These are phyloP conservation scores for Colletotrichum sp. DNA, from an alignment of 2,329 filamentous ascomycete genomes.

Conservation along the genomic window DNA sequence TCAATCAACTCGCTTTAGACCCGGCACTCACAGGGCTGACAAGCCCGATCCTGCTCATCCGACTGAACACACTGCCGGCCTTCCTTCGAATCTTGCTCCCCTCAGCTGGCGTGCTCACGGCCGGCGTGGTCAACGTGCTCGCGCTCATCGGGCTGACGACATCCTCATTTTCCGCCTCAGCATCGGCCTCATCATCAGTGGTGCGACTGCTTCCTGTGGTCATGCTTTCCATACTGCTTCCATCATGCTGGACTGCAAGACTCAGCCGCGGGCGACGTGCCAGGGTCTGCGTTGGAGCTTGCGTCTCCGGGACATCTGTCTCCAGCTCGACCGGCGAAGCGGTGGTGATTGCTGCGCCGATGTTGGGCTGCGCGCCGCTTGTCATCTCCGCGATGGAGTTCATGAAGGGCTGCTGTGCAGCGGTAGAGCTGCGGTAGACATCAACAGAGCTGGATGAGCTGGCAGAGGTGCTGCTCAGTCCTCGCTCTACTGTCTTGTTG, in stretches of 20 bases:
- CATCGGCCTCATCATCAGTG: constrained; percentile 23
- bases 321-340: constrained; percentile 7
- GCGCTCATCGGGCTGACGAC: constrained; percentile 23
- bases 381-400: constrained; percentile 3
- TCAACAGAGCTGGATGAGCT: constrained; percentile 6
- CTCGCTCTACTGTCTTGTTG: neutral
- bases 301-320: neutral
- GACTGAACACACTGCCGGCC: constrained; percentile 16
- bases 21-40: constrained; percentile 7
- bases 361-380: neutral
- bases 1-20: neutral
- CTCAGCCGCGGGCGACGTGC: neutral
- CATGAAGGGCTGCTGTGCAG: neutral
- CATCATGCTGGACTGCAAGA: constrained; percentile 3
- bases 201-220: constrained; percentile 30
- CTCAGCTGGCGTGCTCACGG: neutral
- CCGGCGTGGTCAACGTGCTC: neutral
- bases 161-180: constrained; percentile 23
- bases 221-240: constrained; percentile 29
- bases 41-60: constrained; percentile 16
- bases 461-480: neutral
- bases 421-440: neutral
- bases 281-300: neutral
- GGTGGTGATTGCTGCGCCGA: neutral
- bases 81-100: constrained; percentile 12